A percentile compares a stretch with the other conserved stretches of the same genome.
phyloP scores from a whole-genome alignment of 345 rosid species.

The Crucihimalaya himalaica region DNA sequence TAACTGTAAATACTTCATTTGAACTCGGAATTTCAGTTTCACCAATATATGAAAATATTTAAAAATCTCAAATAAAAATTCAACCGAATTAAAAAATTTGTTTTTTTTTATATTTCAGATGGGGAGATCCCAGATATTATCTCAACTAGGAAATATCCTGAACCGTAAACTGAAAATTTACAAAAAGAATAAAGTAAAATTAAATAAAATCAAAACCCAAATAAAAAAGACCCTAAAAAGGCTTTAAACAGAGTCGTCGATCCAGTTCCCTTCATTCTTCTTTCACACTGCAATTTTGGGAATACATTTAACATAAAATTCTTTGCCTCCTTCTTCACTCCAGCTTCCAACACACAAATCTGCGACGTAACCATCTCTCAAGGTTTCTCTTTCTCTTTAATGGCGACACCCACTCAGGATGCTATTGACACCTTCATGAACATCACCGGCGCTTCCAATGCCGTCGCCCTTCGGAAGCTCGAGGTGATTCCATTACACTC shows the following conservation, averaged over 20 bases:
- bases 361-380: neutral
- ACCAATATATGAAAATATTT: too few species aligned
- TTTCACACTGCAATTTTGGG: neutral
- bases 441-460: slow-evolving; percentile 10
- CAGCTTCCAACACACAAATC: neutral
- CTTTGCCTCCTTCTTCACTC: neutral
- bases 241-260: neutral
- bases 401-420: slow-evolving; percentile 10
- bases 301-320: neutral
- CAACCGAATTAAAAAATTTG: too few species aligned
- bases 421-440: neutral
- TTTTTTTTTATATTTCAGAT: too few species aligned
- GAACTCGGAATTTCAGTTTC: too few species aligned
- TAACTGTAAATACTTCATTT: too few species aligned
- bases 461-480: slow-evolving; percentile 9
- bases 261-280: neutral
- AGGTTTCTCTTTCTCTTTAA: neutral
- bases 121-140: neutral
- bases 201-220: neutral
- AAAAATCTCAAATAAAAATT: too few species aligned
- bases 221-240: neutral
- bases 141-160: neutral
- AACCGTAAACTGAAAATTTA: neutral
- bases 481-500: neutral
- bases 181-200: neutral